Evolutionary conservation across 371 early-diverging fungal genomes (phyloP).

Genomic region (Apophysomyces trapeziformis): DNA sequence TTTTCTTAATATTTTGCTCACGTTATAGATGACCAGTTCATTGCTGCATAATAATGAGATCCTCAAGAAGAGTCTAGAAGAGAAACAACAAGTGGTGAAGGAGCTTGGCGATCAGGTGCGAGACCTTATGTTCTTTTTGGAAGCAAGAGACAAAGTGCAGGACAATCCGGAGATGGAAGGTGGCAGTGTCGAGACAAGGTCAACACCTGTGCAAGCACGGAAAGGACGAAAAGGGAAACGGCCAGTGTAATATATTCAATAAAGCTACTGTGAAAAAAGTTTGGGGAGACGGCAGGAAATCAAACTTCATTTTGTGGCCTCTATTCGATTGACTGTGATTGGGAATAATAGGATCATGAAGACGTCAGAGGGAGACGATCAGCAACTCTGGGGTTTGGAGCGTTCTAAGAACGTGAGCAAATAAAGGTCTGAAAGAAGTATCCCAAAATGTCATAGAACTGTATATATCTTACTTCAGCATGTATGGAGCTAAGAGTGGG

Average conservation of each 20-base stretch:
- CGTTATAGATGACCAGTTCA: conserved; percentile 22
- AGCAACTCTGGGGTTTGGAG: too few species aligned
- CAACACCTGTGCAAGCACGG: conserved; percentile 1
- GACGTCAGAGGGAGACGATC: too few species aligned
- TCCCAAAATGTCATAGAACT: too few species aligned
- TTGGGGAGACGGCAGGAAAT: too few species aligned
- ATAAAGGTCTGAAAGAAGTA: too few species aligned
- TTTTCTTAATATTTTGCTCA: background rate
- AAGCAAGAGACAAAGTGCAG: conserved; percentile 38
- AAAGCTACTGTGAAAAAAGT: background rate
- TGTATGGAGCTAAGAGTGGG: too few species aligned
- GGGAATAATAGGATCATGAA: too few species aligned
- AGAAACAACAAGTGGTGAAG: conserved; percentile 27
- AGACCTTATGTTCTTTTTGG: conserved; percentile 44
- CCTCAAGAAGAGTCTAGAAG: conserved; percentile 21
- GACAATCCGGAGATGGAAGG: conserved; percentile 34
- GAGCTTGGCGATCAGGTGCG: conserved; percentile 41
- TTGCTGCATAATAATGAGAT: conserved; percentile 25
- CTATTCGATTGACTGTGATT: too few species aligned
- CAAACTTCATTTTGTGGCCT: too few species aligned
- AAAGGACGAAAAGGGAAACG: conserved; percentile 6
- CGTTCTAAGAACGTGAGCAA: too few species aligned
- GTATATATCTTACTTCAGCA: too few species aligned
- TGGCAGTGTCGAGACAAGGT: conserved; percentile 30
- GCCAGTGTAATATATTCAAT: background rate